Evolutionary conservation across 257 asterid species (phyloP).

Genomic region (Gynochthodes officinalis): DNA sequence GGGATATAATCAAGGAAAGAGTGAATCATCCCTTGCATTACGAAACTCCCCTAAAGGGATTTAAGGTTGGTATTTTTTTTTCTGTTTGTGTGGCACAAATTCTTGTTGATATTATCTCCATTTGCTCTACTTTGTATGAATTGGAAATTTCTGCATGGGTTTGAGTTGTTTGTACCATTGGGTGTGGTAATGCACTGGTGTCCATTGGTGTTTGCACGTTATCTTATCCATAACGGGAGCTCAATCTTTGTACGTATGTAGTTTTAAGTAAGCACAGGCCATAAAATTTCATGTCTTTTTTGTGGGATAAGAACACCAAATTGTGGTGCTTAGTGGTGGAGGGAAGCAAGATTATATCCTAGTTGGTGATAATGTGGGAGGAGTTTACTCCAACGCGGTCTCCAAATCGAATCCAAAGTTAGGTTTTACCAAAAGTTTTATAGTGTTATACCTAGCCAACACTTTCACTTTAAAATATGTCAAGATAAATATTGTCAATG

Average conservation of each 20-base stretch:
- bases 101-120: background rate
- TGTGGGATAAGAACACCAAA: background rate
- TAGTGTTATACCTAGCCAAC: too few relatives aligned
- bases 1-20: slow-evolving; percentile 62
- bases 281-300: background rate
- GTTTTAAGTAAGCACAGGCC: background rate
- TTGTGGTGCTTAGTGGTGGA: too few relatives aligned
- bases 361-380: too few relatives aligned
- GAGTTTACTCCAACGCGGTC: too few relatives aligned
- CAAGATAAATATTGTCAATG: too few relatives aligned
- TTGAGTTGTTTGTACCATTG: background rate
- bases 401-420: too few relatives aligned
- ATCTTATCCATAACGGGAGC: slow-evolving; percentile 9
- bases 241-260: too few relatives aligned
- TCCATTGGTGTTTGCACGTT: slow-evolving; percentile 24
- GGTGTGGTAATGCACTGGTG: background rate
- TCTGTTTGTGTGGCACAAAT: too few relatives aligned
- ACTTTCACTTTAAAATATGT: too few relatives aligned
- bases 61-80: slow-evolving; percentile 45
- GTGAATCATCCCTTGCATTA: slow-evolving; percentile 78
- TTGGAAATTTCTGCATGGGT: background rate
- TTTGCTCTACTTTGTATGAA: slow-evolving; percentile 14
- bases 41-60: slow-evolving; percentile 69
- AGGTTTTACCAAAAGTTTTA: too few relatives aligned
- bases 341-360: too few relatives aligned